Conservation (phyloP, 78 protist genomes). For the Dictyostelium firmibasis region DNA sequence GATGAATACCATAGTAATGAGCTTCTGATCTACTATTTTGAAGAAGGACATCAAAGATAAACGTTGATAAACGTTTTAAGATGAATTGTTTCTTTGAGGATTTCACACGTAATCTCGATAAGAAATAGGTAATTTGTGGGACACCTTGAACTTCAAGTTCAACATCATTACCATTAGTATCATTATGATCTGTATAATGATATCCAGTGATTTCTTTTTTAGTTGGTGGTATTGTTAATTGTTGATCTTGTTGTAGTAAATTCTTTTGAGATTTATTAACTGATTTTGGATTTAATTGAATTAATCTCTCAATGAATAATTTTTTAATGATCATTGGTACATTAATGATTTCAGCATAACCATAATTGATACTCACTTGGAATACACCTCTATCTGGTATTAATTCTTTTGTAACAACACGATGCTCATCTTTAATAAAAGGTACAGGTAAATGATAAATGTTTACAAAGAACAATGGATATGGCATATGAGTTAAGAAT, state of each 20-base stretch:
- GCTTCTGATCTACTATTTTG: slow-evolving; percentile 6
- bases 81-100: neutral
- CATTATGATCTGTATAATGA: neutral
- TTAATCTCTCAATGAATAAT: neutral
- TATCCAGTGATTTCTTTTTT: neutral
- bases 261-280: neutral
- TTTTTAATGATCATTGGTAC: neutral
- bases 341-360: neutral
- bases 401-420: neutral
- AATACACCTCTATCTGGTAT: neutral
- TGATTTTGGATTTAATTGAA: neutral
- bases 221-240: neutral
- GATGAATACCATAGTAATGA: neutral
- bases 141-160: neutral
- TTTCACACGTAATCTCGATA: neutral
- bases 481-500: neutral
- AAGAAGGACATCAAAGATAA: neutral
- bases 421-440: neutral
- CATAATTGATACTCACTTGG: neutral
- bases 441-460: slow-evolving; percentile 17
- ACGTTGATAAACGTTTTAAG: neutral
- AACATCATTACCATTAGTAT: neutral
- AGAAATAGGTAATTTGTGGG: neutral
- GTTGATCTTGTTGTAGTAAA: neutral
- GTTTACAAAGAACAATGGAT: slow-evolving; percentile 6